Evolutionary conservation across 352 stramenopile species (phyloP).

Genomic region (Phytophthora lateralis): DNA sequence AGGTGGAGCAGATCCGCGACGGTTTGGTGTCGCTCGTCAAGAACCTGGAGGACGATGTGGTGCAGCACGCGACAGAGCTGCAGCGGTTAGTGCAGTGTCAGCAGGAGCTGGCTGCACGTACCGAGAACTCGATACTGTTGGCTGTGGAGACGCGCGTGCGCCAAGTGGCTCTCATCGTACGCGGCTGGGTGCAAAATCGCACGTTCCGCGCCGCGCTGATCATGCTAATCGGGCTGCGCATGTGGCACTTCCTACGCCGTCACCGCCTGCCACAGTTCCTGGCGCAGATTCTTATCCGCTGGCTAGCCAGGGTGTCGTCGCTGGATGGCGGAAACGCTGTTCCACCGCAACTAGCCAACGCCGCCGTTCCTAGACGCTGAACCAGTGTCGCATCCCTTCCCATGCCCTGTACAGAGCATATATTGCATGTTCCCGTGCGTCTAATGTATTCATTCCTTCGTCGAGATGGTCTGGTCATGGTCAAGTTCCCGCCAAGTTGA

Average conservation of each 20-base stretch:
- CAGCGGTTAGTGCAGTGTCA: slow-evolving; percentile 47
- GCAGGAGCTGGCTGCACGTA: slow-evolving; percentile 39
- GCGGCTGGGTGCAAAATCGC: slow-evolving; percentile 52
- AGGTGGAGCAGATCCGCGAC: slow-evolving; percentile 58
- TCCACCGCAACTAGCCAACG: slow-evolving; percentile 11
- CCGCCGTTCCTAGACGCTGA: slow-evolving; percentile 16
- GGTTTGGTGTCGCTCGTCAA: slow-evolving; percentile 61
- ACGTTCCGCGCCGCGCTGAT: slow-evolving; percentile 59
- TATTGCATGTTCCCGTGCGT: slow-evolving; percentile 10
- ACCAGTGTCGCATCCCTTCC: neutral
- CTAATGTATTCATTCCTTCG: neutral
- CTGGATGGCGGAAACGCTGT: slow-evolving; percentile 34
- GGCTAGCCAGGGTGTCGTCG: slow-evolving; percentile 58
- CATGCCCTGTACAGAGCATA: slow-evolving; percentile 13
- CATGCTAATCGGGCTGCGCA: slow-evolving; percentile 47
- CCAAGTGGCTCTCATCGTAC: slow-evolving; percentile 44
- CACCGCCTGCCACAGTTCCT: slow-evolving; percentile 62
- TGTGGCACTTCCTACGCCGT: slow-evolving; percentile 58
- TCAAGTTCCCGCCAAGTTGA: slow-evolving; percentile 10
- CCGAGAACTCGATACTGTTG: slow-evolving; percentile 56
- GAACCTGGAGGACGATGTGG: slow-evolving; percentile 66
- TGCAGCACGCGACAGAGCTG: slow-evolving; percentile 66
- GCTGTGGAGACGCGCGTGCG: slow-evolving; percentile 43
- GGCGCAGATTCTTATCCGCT: slow-evolving; percentile 65
- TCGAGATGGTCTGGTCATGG: neutral